Evolutionary conservation across 345 rosid species (phyloP).

Genomic region (Crucihimalaya himalaica): DNA sequence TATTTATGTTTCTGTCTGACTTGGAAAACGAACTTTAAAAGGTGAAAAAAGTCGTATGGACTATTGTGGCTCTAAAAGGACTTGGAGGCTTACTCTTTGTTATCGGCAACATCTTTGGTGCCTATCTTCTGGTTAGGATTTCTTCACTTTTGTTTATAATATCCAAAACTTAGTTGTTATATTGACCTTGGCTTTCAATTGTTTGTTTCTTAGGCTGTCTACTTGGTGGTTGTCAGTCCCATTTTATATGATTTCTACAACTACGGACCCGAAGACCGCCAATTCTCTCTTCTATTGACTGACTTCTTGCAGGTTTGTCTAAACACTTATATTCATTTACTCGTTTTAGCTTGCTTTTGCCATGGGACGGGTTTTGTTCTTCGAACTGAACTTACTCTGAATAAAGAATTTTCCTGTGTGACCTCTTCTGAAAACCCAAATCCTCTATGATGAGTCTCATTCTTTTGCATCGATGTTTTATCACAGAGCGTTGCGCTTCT

Average conservation of each 20-base stretch:
- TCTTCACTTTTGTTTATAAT: constrained; percentile 3
- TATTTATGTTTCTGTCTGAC: constrained; percentile 18
- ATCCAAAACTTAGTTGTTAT: background rate
- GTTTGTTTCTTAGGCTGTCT: constrained; percentile 50
- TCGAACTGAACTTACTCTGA: background rate
- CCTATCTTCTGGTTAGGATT: constrained; percentile 66
- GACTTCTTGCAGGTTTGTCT: constrained; percentile 67
- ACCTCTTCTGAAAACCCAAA: background rate
- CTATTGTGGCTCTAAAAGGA: constrained; percentile 58
- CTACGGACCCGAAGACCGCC: constrained; percentile 47
- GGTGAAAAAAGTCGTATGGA: constrained; percentile 56
- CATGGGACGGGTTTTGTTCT: constrained; percentile 2
- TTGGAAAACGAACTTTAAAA: constrained; percentile 33
- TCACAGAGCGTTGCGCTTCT: constrained; percentile 75
- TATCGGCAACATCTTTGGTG: constrained; percentile 71
- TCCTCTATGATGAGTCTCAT: background rate
- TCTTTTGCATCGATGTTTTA: background rate
- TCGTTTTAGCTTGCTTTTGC: background rate
- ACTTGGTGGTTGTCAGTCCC: constrained; percentile 61
- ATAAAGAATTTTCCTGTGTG: background rate
- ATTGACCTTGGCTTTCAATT: constrained; percentile 7
- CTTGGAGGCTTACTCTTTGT: constrained; percentile 79
- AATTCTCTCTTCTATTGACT: constrained; percentile 48
- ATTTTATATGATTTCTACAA: constrained; percentile 85
- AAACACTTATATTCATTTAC: background rate